Base-by-base conservation (phyloP, 768 basidiomycete species). In the Lactarius psammicola region DNA sequence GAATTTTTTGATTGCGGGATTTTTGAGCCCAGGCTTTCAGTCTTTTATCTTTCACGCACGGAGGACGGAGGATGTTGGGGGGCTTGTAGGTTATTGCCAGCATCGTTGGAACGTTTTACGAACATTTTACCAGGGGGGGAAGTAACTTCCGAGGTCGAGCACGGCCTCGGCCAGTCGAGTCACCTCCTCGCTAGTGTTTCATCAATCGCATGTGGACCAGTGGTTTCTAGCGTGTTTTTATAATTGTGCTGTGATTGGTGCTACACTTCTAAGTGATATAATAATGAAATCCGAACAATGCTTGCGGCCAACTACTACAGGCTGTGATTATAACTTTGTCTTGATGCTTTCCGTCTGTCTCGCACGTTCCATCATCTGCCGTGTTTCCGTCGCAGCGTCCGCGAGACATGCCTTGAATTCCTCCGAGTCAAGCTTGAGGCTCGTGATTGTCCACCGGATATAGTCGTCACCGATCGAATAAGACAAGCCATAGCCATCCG, bases 371-470 rank as follows among this genome's bases (percentile, higher is more conserved):
- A 95, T 82, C 86, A 95, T 88, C 44, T 74, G 75, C 70, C 85
- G 81, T 57, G 88, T 82, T 77, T 93, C 92, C 40, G 85, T 89
- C 60, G 92, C 91, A 2, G 94, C 88, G 77, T 91, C 89, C 0
- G 83, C 87, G 42, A 96, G 77, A 73, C 87, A 92, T 71, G 92
- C 85, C 74, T 79, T 83, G 71, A 86, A 78, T 76, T 78, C 82
- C 64, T 75, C 84, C 56, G 82, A 83, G 38, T 80, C 74, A 58
- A 79, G 75, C 77, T 85, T 88, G 70, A 82, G 68, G 61, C 88
- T 89, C 69, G 95, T 96, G 70, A 97, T 88, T 59, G 91, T 94
- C 93, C 94, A 98, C 56, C 92, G 86, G 63, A 98, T 84, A 69
- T 88, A 88, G 59, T 87, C 77, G 65, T 92, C 87, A 36, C 88